Base-by-base conservation (phyloP, 495 filamentous ascomycete genomes). In the Penicillium salamii region DNA sequence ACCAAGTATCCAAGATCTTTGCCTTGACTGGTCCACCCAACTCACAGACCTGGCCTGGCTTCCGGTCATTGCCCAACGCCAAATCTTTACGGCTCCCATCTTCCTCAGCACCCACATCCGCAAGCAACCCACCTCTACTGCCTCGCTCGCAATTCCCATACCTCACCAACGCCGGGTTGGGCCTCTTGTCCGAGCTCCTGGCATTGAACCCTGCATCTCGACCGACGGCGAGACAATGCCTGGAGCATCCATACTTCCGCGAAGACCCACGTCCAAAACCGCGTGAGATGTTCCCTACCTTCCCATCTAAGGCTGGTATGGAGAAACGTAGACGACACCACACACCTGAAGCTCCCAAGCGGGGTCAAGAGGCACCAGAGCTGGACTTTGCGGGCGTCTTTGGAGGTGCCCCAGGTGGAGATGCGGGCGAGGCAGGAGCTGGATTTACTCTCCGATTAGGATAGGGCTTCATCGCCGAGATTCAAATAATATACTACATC, bases 241-340 rank as follows among this genome's bases (percentile, higher is more conserved):
- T 95, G 18, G 65, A 75, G 18, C 91, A 97, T 66, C 76, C 81
- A 34, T 98, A 93, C 64, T 98, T 97, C 68, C 75, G 70, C 15
- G 93, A 97, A 72, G 86, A 95, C 49, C 93, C 93, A 1, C 86
- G 84, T 26, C 88, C 90, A 1, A 96, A 96, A 68, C 82, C 82
- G 18, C 85, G 84, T 63, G 87, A 83, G 55, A 88, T 95, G 85
- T 91, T 95, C 55, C 89, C 89, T 13, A 91, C 89, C 0, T 98
- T 96, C 62, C 93, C 93, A 2, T 91, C 86, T 41, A 97, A 96
- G 69, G 93, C 92, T 0, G 90, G 90, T 1, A 87, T 92, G 78
- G 93, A 98, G 78, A 88, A 85, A 62, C 67, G 91, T 57, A 74
- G 89, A 50, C 71, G 80, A 24, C 66, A 82, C 21, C 84, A 79